Evolutionary conservation across 352 stramenopile genomes (phyloP).

Genomic region (Phytopythium ostracodes): DNA sequence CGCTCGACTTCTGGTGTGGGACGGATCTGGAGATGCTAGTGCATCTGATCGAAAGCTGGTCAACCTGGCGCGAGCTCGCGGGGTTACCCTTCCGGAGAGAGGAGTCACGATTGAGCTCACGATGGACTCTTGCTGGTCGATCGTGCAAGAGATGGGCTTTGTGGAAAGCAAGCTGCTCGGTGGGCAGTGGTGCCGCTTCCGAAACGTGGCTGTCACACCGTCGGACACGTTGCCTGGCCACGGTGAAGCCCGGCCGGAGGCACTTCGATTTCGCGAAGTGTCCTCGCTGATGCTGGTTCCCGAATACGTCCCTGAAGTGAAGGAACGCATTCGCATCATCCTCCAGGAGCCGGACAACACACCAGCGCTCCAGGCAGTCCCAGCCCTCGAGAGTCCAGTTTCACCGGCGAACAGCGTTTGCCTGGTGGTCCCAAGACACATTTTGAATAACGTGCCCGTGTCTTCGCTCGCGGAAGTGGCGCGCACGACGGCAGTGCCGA

Average conservation of each 20-base stretch:
- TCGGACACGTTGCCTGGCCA: slow-evolving; percentile 20
- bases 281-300: slow-evolving; percentile 63
- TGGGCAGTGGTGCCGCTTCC: slow-evolving; percentile 63
- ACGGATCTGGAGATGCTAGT: slow-evolving; percentile 42
- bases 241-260: neutral
- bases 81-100: slow-evolving; percentile 17
- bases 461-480: slow-evolving; percentile 34
- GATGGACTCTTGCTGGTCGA: slow-evolving; percentile 61
- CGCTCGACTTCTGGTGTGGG: slow-evolving; percentile 57
- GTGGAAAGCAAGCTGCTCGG: slow-evolving; percentile 18
- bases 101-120: slow-evolving; percentile 60
- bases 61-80: slow-evolving; percentile 15
- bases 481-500: slow-evolving; percentile 25
- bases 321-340: slow-evolving; percentile 8
- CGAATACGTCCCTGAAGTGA: slow-evolving; percentile 39
- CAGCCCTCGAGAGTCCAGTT: too few species aligned
- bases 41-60: slow-evolving; percentile 13
- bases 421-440: slow-evolving; percentile 43
- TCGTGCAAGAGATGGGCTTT: slow-evolving; percentile 59
- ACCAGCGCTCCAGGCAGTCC: neutral
- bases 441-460: slow-evolving; percentile 42
- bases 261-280: slow-evolving; percentile 65
- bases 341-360: neutral
- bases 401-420: neutral
- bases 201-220: slow-evolving; percentile 54